phyloP scores from a whole-genome alignment of 805 yeast species.

The Candida pseudofarinosa region DNA sequence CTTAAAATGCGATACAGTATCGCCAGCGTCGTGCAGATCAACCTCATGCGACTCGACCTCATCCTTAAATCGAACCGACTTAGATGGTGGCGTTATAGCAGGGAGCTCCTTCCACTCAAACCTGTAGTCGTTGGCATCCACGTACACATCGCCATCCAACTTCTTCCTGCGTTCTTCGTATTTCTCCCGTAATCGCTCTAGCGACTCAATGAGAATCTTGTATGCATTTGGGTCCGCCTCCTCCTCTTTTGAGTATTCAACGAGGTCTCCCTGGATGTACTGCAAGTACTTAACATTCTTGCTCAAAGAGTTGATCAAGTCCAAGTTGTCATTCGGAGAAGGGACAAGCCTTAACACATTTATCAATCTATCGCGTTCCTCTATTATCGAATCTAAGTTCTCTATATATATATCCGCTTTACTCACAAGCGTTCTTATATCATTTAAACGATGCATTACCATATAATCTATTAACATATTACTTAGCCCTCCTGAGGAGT shows the following conservation, averaged over 20 bases:
- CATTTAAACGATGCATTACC: slow-evolving; percentile 10
- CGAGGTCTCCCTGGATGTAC: slow-evolving; percentile 28
- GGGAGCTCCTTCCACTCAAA: slow-evolving; percentile 12
- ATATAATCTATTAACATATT: slow-evolving; percentile 5
- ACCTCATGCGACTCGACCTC: slow-evolving; percentile 15
- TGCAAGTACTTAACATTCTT: slow-evolving; percentile 23
- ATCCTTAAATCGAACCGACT: slow-evolving; percentile 39
- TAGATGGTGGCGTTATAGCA: slow-evolving; percentile 8
- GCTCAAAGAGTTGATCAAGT: slow-evolving; percentile 25
- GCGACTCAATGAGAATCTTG: slow-evolving; percentile 1
- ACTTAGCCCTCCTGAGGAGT: background rate
- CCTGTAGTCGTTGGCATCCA: slow-evolving; percentile 29
- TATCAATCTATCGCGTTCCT: slow-evolving; percentile 30
- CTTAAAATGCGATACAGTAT: slow-evolving; percentile 28
- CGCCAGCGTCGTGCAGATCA: slow-evolving; percentile 15
- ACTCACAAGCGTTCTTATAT: slow-evolving; percentile 15
- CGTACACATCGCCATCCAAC: slow-evolving; percentile 22
- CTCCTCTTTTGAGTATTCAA: slow-evolving; percentile 1
- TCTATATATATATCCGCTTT: slow-evolving; percentile 18
- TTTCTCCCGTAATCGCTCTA: slow-evolving; percentile 8
- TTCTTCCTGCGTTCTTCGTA: slow-evolving; percentile 16
- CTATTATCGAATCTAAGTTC: slow-evolving; percentile 25
- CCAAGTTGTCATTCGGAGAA: slow-evolving; percentile 35
- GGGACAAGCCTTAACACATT: slow-evolving; percentile 31
- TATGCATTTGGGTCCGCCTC: slow-evolving; percentile 5